Conservation (phyloP, 768 basidiomycete species). For the Russula compacta region DNA sequence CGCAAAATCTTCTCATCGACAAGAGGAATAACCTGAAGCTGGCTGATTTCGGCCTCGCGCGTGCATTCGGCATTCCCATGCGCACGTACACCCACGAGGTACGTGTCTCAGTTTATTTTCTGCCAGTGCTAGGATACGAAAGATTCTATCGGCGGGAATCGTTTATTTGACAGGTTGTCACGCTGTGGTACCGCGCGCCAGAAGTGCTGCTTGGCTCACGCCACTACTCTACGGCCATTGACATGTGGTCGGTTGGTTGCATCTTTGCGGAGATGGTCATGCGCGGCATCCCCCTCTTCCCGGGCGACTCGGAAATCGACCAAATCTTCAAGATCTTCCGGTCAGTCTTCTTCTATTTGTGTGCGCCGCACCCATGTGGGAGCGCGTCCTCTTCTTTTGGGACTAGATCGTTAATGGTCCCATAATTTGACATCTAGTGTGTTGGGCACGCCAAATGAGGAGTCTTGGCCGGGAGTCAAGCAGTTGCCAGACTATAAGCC, state of each 20-base stretch:
- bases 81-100: slow-evolving; percentile 99
- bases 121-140: not conserved
- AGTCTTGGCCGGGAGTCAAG: slow-evolving; percentile 85
- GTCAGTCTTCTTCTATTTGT: slow-evolving; percentile 34
- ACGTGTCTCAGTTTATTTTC: slow-evolving; percentile 19
- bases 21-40: slow-evolving; percentile 44
- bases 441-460: slow-evolving; percentile 89
- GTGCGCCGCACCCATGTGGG: not conserved
- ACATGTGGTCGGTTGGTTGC: slow-evolving; percentile 99
- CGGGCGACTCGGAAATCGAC: slow-evolving; percentile 99
- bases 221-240: slow-evolving; percentile 95
- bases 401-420: not conserved
- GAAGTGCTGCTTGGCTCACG: slow-evolving; percentile 93
- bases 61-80: slow-evolving; percentile 91
- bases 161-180: slow-evolving; percentile 67
- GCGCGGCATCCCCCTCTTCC: slow-evolving; percentile 83
- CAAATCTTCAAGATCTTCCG: slow-evolving; percentile 99
- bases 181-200: slow-evolving; percentile 97
- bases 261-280: slow-evolving; percentile 99
- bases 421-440: slow-evolving; percentile 35
- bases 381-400: not conserved
- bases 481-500: slow-evolving; percentile 90
- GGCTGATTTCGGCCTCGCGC: slow-evolving; percentile 48
- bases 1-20: slow-evolving; percentile 47
- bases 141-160: not conserved